These are phyloP conservation scores for Penicillium glabrum DNA, from an alignment of 2,329 filamentous ascomycete genomes.

Conservation along the genomic window DNA sequence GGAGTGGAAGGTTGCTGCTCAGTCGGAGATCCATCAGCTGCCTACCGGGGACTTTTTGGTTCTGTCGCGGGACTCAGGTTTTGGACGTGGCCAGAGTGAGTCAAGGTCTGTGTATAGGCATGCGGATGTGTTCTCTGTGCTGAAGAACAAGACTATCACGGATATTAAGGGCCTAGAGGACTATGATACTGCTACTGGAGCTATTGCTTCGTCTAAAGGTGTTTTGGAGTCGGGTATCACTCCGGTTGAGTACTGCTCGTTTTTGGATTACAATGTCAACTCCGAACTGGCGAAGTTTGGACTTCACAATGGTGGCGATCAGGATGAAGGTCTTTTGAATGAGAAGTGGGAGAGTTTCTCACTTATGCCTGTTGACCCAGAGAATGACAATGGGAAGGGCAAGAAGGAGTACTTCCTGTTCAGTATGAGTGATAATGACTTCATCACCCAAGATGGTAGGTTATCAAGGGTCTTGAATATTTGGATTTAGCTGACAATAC, in stretches of 20 bases:
- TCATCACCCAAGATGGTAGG: conserved; percentile 68
- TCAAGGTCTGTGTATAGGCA: conserved; percentile 64
- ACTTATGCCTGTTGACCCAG: conserved; percentile 58
- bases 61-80: conserved; percentile 62
- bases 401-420: conserved; percentile 68
- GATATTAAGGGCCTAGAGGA: conserved; percentile 54
- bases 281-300: conserved; percentile 64
- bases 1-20: conserved; percentile 58
- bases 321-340: conserved; percentile 62
- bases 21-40: conserved; percentile 68
- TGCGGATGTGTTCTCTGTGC: conserved; percentile 68
- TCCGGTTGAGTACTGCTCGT: conserved; percentile 63
- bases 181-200: conserved; percentile 39
- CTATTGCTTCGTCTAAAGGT: conserved; percentile 53
- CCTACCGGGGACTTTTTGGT: conserved; percentile 65
- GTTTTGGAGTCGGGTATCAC: conserved; percentile 55
- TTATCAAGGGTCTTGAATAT: neutral
- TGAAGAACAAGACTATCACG: conserved; percentile 48
- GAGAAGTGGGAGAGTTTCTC: conserved; percentile 76
- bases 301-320: conserved; percentile 65
- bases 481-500: conserved; percentile 8
- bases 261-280: conserved; percentile 68
- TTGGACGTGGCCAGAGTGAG: conserved; percentile 57
- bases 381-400: conserved; percentile 17
- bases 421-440: conserved; percentile 70